Evolutionary conservation across 257 asterid species (phyloP).

Genomic region (Anisodus tanguticus): DNA sequence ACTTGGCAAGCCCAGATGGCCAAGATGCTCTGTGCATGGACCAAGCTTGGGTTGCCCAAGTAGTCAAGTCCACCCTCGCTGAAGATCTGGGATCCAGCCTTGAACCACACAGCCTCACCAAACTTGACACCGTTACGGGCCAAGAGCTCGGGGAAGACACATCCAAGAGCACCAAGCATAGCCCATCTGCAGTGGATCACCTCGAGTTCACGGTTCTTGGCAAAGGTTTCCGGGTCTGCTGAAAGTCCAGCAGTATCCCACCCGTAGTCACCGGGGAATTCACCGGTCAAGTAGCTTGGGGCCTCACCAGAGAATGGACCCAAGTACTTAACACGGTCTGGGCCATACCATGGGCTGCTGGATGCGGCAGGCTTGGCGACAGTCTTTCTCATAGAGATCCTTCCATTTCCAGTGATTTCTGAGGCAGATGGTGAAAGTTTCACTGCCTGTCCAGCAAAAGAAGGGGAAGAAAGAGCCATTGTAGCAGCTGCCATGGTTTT

Average conservation of each 20-base stretch:
- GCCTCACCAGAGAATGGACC: slow-evolving; percentile 74
- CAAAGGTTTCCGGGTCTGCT: slow-evolving; percentile 52
- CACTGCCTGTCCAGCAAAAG: slow-evolving; percentile 34
- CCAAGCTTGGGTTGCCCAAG: slow-evolving; percentile 16
- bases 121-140: slow-evolving; percentile 6
- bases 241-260: slow-evolving; percentile 75
- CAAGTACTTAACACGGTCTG: slow-evolving; percentile 69
- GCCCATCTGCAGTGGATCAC: slow-evolving; percentile 19
- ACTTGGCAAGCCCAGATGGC: slow-evolving; percentile 16
- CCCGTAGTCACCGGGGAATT: slow-evolving; percentile 74
- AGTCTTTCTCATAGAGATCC: slow-evolving; percentile 34
- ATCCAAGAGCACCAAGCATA: slow-evolving; percentile 14
- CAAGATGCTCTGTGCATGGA: slow-evolving; percentile 15
- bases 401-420: slow-evolving; percentile 27
- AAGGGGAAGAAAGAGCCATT: slow-evolving; percentile 41
- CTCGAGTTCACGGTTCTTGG: slow-evolving; percentile 19
- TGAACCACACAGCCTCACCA: slow-evolving; percentile 23
- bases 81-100: not conserved
- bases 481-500: slow-evolving; percentile 33
- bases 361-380: slow-evolving; percentile 39
- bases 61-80: slow-evolving; percentile 18
- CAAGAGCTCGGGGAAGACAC: slow-evolving; percentile 28
- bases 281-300: slow-evolving; percentile 72
- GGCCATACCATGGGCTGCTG: slow-evolving; percentile 77
- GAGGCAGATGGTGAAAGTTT: slow-evolving; percentile 31